Conservation (phyloP, 345 rosid species). For the Citrus inodora region DNA sequence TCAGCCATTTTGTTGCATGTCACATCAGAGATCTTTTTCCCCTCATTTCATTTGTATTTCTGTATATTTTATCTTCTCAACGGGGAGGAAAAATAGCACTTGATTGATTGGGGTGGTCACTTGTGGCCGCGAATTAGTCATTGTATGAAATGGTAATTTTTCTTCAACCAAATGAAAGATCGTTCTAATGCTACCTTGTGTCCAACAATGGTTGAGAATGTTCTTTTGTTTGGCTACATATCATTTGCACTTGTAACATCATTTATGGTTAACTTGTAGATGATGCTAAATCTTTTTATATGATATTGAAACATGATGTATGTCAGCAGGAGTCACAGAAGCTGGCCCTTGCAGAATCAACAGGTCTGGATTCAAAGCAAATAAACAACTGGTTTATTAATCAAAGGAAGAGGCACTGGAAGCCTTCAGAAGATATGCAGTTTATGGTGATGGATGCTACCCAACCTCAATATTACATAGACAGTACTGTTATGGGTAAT, state of each 20-base stretch:
- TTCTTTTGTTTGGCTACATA: not conserved
- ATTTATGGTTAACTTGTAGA: too few relatives aligned
- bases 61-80: not conserved
- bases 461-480: slow-evolving; percentile 35
- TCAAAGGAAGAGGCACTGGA: slow-evolving; percentile 38
- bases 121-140: not conserved
- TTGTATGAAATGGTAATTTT: not conserved
- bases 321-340: slow-evolving; percentile 26
- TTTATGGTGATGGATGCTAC: slow-evolving; percentile 25
- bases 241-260: not conserved
- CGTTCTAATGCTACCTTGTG: not conserved
- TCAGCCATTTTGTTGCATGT: not conserved
- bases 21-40: not conserved
- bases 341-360: slow-evolving; percentile 24
- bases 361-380: slow-evolving; percentile 33
- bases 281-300: not conserved
- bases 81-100: not conserved
- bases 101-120: not conserved
- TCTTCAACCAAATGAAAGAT: not conserved
- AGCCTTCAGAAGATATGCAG: slow-evolving; percentile 32
- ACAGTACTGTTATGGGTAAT: slow-evolving; percentile 29
- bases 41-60: not conserved
- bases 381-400: slow-evolving; percentile 39
- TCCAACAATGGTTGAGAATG: not conserved
- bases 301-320: not conserved